A percentile compares a stretch with the other conserved stretches of the same genome.
Conservation (phyloP, 352 stramenopile species). For the Phytopythium cucurbitacearum region DNA sequence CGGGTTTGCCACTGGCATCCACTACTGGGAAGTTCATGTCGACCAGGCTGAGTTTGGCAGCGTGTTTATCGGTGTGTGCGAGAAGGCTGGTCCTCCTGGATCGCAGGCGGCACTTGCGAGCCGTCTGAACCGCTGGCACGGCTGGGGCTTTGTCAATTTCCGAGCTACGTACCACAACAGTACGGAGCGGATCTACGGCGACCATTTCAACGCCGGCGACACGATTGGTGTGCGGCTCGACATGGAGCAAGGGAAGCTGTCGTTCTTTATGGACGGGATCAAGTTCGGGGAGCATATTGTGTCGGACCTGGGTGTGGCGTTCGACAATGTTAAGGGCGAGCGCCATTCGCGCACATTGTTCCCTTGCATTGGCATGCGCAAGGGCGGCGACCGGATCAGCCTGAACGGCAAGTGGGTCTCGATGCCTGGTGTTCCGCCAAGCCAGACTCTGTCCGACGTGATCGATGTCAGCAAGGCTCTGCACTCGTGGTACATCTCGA, state of each 20-base stretch:
- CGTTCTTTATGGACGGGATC: slow-evolving; percentile 98
- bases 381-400: slow-evolving; percentile 93
- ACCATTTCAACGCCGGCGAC: slow-evolving; percentile 93
- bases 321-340: slow-evolving; percentile 91
- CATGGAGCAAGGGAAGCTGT: slow-evolving; percentile 96
- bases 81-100: slow-evolving; percentile 76
- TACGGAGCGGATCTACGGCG: slow-evolving; percentile 87
- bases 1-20: slow-evolving; percentile 88
- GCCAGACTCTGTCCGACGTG: slow-evolving; percentile 76
- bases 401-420: slow-evolving; percentile 94
- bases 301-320: slow-evolving; percentile 96
- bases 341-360: slow-evolving; percentile 89
- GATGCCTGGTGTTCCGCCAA: slow-evolving; percentile 68
- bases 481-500: slow-evolving; percentile 72
- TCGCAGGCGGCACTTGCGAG: slow-evolving; percentile 75
- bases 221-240: slow-evolving; percentile 98
- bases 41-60: slow-evolving; percentile 97
- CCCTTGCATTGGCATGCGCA: slow-evolving; percentile 95
- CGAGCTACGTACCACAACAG: slow-evolving; percentile 92
- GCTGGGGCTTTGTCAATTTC: slow-evolving; percentile 98
- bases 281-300: slow-evolving; percentile 99
- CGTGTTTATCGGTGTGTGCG: slow-evolving; percentile 96
- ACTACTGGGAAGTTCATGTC: slow-evolving; percentile 98
- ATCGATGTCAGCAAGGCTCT: slow-evolving; percentile 90
- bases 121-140: slow-evolving; percentile 86